Base-by-base conservation (phyloP, 2,329 filamentous ascomycete species). In the Ilyonectria destructans region DNA sequence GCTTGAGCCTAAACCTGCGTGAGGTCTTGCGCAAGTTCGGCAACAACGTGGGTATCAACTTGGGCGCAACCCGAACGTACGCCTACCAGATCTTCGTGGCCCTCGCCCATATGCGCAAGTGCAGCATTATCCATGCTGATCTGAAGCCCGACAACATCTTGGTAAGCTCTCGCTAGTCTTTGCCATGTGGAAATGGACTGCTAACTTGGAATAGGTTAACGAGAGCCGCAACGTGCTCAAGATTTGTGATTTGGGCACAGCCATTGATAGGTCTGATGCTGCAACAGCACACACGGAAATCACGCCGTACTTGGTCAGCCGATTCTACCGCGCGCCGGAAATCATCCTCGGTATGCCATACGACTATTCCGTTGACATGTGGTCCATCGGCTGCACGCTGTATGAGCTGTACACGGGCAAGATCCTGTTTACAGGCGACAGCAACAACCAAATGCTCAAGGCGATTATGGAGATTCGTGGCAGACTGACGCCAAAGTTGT, bases 371-470 rank as follows among this genome's bases (percentile, higher is more conserved):
- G 94, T 98, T 72, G 96, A 99, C 80, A 93, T 97, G 86, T 99
- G 96, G 96, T 97, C 96, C 8, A 94, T 98, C 72, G 97, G 96
- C 43, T 99, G 96, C 82, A 99, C 96, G 0, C 86, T 98, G 33
- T 99, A 97, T 81, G 96, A 99, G 82, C 86, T 99, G 46, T 98
- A 97, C 84, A 98, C 96, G 0, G 96, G 96, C 77, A 97, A 98
- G 81, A 98, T 99, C 65, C 86, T 99, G 35, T 99, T 99, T 80
- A 95, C 94, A 1, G 96, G 96, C 67, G 90, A 93, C 71, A 96
- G 94, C 83, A 99, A 99, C 85, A 99, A 99, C 79, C 95, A 97
- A 83, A 99, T 99, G 96, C 89, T 99, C 68, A 93, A 94, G 71
- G 92, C 93, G 21, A 97, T 99, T 75, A 97, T 98, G 91, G 96